Percentiles rank a stretch among this genome's conserved stretches.
phyloP scores from a whole-genome alignment of 345 rosid species.

The Murraya koenigii region DNA sequence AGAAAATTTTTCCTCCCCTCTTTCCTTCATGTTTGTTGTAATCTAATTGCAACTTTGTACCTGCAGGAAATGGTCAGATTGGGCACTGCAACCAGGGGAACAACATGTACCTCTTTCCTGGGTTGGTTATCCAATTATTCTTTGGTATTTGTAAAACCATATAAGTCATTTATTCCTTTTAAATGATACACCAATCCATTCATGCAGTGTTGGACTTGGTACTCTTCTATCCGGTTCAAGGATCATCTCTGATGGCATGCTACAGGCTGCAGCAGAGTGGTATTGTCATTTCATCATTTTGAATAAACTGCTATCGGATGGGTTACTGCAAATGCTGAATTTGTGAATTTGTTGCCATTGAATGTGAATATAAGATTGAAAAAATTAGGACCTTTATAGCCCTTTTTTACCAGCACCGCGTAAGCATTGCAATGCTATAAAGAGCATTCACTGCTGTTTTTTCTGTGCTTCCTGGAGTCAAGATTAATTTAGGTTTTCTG shows the following conservation, averaged over 20 bases:
- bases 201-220: slow-evolving; percentile 90
- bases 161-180: background rate
- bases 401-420: background rate
- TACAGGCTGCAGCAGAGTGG: slow-evolving; percentile 99
- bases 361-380: slow-evolving; percentile 2
- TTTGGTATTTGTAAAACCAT: background rate
- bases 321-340: slow-evolving; percentile 2
- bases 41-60: slow-evolving; percentile 15
- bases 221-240: slow-evolving; percentile 93
- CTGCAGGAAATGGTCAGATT: slow-evolving; percentile 65
- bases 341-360: background rate
- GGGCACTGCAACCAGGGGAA: slow-evolving; percentile 98
- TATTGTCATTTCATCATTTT: slow-evolving; percentile 26
- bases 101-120: slow-evolving; percentile 99
- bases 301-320: background rate
- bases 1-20: background rate
- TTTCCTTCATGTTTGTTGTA: slow-evolving; percentile 4
- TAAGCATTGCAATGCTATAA: background rate
- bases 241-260: slow-evolving; percentile 90
- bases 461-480: background rate
- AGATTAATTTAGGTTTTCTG: background rate
- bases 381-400: background rate
- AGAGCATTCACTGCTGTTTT: background rate
- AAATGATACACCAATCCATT: background rate
- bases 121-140: slow-evolving; percentile 47